A percentile compares a stretch with the other conserved stretches of the same genome.
phyloP scores from a whole-genome alignment of 139 green algal species.

The Coelastrella sp. region DNA sequence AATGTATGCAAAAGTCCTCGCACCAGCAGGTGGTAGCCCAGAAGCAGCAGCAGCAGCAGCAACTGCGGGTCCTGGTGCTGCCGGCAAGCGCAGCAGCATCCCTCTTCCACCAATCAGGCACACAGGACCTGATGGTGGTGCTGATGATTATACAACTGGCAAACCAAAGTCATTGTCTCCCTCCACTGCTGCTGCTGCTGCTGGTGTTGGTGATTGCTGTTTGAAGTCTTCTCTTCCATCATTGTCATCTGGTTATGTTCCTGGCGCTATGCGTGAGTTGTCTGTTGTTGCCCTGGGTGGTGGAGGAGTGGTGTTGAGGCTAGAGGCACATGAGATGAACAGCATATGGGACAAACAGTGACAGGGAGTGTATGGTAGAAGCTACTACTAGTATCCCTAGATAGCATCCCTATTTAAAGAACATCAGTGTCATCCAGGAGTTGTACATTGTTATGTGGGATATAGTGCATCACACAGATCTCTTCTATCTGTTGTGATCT shows the following conservation, averaged over 20 bases:
- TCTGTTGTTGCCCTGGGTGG: constrained; percentile 34
- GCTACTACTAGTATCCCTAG: too few species aligned
- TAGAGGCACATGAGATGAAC: constrained; percentile 45
- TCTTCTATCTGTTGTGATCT: too few species aligned
- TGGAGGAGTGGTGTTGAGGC: constrained; percentile 15
- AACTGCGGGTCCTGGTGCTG: not conserved
- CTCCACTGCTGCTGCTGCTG: not conserved
- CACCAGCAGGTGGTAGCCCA: not conserved
- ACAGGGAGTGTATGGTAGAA: not conserved
- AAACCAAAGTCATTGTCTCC: too few species aligned
- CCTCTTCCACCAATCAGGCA: too few species aligned
- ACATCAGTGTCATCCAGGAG: too few species aligned
- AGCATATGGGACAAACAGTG: constrained; percentile 32
- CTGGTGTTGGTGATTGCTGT: too few species aligned
- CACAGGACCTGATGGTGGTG: not conserved
- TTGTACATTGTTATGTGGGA: too few species aligned
- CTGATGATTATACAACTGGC: too few species aligned
- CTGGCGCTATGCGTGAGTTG: constrained; percentile 40
- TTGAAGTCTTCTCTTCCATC: too few species aligned
- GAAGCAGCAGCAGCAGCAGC: not conserved
- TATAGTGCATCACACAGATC: too few species aligned
- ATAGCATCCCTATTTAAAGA: too few species aligned
- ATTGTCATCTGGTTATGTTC: not conserved
- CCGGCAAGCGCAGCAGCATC: too few species aligned
- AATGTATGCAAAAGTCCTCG: constrained; percentile 38